phyloP scores from a whole-genome alignment of 2,329 filamentous ascomycete genomes.

The Penicillium sp. region DNA sequence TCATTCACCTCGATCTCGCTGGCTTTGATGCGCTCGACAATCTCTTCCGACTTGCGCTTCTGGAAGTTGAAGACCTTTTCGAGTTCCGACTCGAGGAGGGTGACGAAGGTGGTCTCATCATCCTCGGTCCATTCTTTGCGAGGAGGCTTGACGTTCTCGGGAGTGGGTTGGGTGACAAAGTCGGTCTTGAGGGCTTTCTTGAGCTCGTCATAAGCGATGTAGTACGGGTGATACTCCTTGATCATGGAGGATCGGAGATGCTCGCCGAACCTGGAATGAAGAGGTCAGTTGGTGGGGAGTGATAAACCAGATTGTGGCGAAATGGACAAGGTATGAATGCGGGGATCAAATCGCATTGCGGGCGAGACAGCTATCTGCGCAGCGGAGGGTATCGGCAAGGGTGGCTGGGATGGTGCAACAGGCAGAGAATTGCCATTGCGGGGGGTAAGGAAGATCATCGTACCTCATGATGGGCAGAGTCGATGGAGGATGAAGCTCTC shows the following conservation, averaged over 20 bases:
- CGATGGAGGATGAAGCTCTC: not conserved
- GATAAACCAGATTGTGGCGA: not conserved
- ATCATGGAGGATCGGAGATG: conserved; percentile 95
- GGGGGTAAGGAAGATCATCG: not conserved
- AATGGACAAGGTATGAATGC: not conserved
- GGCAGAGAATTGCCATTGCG: not conserved
- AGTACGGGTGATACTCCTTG: conserved; percentile 97
- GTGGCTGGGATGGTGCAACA: not conserved
- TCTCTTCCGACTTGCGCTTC: conserved; percentile 95
- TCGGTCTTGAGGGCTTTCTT: conserved; percentile 82
- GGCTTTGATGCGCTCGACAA: conserved; percentile 82
- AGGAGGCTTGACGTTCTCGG: conserved; percentile 49
- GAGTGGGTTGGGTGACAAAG: conserved; percentile 56
- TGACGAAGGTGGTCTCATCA: conserved; percentile 86
- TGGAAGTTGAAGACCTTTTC: conserved; percentile 98
- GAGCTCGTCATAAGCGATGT: conserved; percentile 95
- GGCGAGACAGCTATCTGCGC: not conserved
- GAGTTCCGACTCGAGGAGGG: conserved; percentile 83
- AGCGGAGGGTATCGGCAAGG: not conserved
- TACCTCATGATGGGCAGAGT: conserved; percentile 7
- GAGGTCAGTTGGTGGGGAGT: not conserved
- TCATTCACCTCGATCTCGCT: conserved; percentile 89
- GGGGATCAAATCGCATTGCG: not conserved
- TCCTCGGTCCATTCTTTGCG: conserved; percentile 81
- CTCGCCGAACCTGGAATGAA: conserved; percentile 73